Evolutionary conservation across 345 rosid species (phyloP).

Genomic region (Turritis glabra): DNA sequence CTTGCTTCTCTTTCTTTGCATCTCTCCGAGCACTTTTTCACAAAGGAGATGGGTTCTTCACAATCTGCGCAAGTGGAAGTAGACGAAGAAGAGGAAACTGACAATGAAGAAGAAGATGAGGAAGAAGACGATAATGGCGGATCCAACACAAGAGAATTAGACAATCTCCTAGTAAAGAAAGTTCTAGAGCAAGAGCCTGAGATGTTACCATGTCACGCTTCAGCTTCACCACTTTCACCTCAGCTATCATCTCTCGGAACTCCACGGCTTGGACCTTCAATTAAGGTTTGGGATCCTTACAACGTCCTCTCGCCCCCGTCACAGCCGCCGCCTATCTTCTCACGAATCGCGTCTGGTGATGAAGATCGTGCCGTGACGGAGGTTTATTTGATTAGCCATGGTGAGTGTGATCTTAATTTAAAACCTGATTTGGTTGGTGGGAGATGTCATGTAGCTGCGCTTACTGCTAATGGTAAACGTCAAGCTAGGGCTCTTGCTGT

Average conservation of each 20-base stretch:
- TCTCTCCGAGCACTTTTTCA: neutral
- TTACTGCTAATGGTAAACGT: slow-evolving; percentile 76
- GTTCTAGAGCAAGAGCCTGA: slow-evolving; percentile 90
- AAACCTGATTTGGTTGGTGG: slow-evolving; percentile 85
- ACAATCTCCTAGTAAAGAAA: slow-evolving; percentile 62
- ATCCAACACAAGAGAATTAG: slow-evolving; percentile 37
- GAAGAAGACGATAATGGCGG: slow-evolving; percentile 38
- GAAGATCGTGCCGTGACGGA: slow-evolving; percentile 52
- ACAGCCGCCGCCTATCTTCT: slow-evolving; percentile 49
- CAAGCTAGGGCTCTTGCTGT: slow-evolving; percentile 96
- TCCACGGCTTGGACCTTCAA: slow-evolving; percentile 84
- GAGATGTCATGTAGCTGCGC: slow-evolving; percentile 64
- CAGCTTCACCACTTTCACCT: slow-evolving; percentile 91
- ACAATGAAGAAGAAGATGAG: slow-evolving; percentile 46
- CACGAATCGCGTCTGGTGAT: slow-evolving; percentile 30
- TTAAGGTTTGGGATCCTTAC: slow-evolving; percentile 97
- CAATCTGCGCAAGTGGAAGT: slow-evolving; percentile 58
- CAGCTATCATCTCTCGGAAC: slow-evolving; percentile 89
- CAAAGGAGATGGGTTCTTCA: slow-evolving; percentile 59
- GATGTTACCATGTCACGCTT: slow-evolving; percentile 86
- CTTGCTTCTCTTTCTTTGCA: neutral
- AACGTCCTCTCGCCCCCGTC: slow-evolving; percentile 84
- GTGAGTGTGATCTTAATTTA: slow-evolving; percentile 71
- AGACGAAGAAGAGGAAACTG: slow-evolving; percentile 52
- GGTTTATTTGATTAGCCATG: slow-evolving; percentile 75